Evolutionary conservation across 2,329 filamentous ascomycete genomes (phyloP).

Genomic region (Cordyceps javanica): DNA sequence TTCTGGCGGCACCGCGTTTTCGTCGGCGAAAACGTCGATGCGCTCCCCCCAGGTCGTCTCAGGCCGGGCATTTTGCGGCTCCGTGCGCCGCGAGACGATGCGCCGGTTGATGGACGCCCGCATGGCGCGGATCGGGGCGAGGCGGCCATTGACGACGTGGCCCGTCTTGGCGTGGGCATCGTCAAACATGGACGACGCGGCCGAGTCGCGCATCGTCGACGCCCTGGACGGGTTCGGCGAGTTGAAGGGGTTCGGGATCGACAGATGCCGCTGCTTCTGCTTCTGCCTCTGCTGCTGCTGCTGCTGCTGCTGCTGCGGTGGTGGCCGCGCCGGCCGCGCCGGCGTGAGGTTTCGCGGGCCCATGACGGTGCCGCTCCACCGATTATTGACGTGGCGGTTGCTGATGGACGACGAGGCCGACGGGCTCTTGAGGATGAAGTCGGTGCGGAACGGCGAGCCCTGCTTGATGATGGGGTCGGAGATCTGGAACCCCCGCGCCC

Average conservation of each 20-base stretch:
- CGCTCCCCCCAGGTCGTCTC: neutral
- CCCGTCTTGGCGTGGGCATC: neutral
- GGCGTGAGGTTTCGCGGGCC: neutral
- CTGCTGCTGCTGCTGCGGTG: neutral
- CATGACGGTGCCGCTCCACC: constrained; percentile 14
- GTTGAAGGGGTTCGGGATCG: constrained; percentile 31
- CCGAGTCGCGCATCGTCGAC: constrained; percentile 16
- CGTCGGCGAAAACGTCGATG: constrained; percentile 6
- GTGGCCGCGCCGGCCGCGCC: neutral
- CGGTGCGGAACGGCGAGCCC: constrained; percentile 37
- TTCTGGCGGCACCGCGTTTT: neutral
- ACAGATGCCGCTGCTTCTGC: constrained; percentile 17
- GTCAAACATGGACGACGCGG: neutral
- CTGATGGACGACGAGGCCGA: constrained; percentile 15
- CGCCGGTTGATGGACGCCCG: constrained; percentile 11
- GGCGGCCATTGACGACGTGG: constrained; percentile 11
- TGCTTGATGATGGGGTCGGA: constrained; percentile 48
- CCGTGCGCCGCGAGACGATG: constrained; percentile 8
- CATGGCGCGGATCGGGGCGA: constrained; percentile 12
- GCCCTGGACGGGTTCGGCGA: constrained; percentile 25
- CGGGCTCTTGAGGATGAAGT: constrained; percentile 43
- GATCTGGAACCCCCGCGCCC: constrained; percentile 34
- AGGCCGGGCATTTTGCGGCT: neutral
- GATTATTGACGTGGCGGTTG: constrained; percentile 13
- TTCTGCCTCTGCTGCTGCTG: too few species aligned